phyloP scores from a whole-genome alignment of 139 green algal genomes.

The Astrephomene gubernaculifera region DNA sequence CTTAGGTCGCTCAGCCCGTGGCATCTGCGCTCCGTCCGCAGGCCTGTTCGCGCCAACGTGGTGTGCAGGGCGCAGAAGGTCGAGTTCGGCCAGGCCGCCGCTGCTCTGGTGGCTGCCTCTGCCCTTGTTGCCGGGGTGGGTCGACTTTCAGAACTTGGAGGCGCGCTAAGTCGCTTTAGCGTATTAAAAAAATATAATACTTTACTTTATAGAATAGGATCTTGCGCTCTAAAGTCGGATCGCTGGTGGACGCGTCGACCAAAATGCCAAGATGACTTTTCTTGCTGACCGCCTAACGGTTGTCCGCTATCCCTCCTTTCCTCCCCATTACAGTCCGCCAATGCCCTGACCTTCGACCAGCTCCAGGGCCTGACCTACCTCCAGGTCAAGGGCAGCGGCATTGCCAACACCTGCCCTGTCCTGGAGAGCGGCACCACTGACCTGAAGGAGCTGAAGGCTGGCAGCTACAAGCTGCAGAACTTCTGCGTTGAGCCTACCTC shows the following conservation, averaged over 20 bases:
- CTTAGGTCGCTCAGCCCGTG: neutral
- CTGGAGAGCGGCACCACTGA: constrained; percentile 82
- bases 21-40: neutral
- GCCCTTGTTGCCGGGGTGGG: constrained; percentile 84
- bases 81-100: constrained; percentile 63
- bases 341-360: constrained; percentile 95
- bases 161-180: no score
- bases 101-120: constrained; percentile 71
- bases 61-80: constrained; percentile 69
- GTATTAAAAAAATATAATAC: no score
- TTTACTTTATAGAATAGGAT: no score
- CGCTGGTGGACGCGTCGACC: no score
- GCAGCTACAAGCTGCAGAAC: constrained; percentile 94
- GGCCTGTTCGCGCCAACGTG: constrained; percentile 25
- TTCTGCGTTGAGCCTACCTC: constrained; percentile 99
- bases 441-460: constrained; percentile 88
- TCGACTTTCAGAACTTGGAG: constrained; percentile 12
- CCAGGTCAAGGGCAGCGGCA: constrained; percentile 97
- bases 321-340: constrained; percentile 81
- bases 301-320: no score
- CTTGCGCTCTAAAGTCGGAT: no score
- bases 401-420: constrained; percentile 99
- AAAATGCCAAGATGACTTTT: no score
- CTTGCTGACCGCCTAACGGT: no score
- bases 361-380: constrained; percentile 97